These are phyloP conservation scores for Annulohypoxylon maeteangense DNA, from an alignment of 495 filamentous ascomycete genomes.

Conservation along the genomic window DNA sequence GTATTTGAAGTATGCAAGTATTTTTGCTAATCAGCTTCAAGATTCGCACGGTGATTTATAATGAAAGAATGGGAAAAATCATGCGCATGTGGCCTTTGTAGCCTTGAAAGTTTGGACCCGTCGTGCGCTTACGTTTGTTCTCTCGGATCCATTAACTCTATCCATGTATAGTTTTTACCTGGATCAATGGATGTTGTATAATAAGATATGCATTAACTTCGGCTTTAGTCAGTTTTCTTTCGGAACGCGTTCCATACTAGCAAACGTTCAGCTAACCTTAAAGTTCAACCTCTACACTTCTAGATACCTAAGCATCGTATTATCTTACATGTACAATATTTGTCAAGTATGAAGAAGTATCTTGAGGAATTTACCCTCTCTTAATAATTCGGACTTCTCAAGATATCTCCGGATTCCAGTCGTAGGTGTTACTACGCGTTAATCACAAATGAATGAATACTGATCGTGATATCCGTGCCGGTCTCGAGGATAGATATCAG, in stretches of 20 bases:
- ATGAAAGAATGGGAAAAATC: not conserved
- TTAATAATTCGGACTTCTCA: not conserved
- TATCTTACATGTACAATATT: not conserved
- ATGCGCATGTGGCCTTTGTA: conserved; percentile 1
- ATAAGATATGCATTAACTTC: not conserved
- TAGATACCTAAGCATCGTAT: not conserved
- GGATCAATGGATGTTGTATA: not conserved
- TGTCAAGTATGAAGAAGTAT: not conserved
- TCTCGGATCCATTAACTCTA: not conserved
- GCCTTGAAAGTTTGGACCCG: not conserved
- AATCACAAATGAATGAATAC: not conserved
- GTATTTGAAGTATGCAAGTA: not conserved
- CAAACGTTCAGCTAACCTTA: not conserved
- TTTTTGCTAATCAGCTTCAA: not conserved
- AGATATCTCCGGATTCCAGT: not conserved
- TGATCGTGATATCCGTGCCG: conserved; percentile 17
- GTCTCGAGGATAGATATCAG: conserved; percentile 27
- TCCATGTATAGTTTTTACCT: not conserved
- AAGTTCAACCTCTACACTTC: not conserved
- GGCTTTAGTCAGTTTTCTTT: not conserved
- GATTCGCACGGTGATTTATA: conserved; percentile 5
- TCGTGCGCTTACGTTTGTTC: not conserved
- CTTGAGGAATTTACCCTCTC: not conserved
- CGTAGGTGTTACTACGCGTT: not conserved
- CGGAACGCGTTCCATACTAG: conserved; percentile 3